Percentiles rank a stretch among this genome's conserved stretches.
phyloP scores from a whole-genome alignment of 805 yeast genomes.

The Wickerhamiella nectarea region DNA sequence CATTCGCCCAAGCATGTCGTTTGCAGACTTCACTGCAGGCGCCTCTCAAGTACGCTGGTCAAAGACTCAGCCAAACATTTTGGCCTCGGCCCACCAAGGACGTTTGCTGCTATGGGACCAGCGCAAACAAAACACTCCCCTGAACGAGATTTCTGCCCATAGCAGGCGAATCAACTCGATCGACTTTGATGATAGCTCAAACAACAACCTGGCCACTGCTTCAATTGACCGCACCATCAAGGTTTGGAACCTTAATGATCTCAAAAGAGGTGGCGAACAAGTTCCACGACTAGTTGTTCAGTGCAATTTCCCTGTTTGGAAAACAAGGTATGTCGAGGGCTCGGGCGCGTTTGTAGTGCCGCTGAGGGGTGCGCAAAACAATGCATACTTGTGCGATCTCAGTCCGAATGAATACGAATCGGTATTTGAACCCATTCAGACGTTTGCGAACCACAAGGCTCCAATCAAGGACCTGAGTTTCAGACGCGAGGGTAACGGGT shows the following conservation, averaged over 20 bases:
- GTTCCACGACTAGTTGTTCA: slow-evolving; percentile 45
- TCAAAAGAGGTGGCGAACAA: slow-evolving; percentile 19
- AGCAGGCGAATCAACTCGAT: slow-evolving; percentile 78
- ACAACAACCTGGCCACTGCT: slow-evolving; percentile 56
- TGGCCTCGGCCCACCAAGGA: slow-evolving; percentile 81
- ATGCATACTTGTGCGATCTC: slow-evolving; percentile 35
- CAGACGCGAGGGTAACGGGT: slow-evolving; percentile 73
- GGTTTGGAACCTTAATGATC: slow-evolving; percentile 54
- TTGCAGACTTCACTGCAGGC: slow-evolving; percentile 93
- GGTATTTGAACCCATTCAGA: slow-evolving; percentile 26
- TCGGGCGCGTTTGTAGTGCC: slow-evolving; percentile 83
- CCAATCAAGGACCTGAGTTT: slow-evolving; percentile 81
- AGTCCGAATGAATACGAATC: neutral
- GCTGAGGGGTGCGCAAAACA: slow-evolving; percentile 65
- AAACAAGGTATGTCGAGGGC: slow-evolving; percentile 70
- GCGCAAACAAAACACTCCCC: slow-evolving; percentile 66
- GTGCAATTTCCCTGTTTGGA: slow-evolving; percentile 74
- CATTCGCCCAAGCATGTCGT: slow-evolving; percentile 48
- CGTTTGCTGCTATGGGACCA: slow-evolving; percentile 77
- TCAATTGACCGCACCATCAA: slow-evolving; percentile 78
- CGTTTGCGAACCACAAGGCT: slow-evolving; percentile 69
- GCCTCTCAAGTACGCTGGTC: slow-evolving; percentile 96
- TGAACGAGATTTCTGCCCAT: slow-evolving; percentile 59
- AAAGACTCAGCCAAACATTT: slow-evolving; percentile 51
- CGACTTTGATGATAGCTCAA: slow-evolving; percentile 56